Percentiles rank a stretch among this genome's conserved stretches.
Conservation (phyloP, 305 asterid species). For the Rubia balearica region DNA sequence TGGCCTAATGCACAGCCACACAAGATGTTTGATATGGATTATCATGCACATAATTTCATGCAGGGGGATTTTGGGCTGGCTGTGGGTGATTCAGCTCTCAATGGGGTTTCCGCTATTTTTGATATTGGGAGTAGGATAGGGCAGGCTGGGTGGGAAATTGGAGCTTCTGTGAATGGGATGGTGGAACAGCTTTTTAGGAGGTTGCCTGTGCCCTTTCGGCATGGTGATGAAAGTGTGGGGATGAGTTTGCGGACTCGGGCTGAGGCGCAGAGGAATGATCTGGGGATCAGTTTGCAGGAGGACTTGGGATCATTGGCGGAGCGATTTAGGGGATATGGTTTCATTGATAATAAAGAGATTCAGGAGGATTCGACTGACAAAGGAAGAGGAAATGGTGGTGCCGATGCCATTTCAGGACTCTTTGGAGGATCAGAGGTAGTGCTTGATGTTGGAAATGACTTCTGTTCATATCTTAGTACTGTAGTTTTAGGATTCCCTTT, state of each 20-base stretch:
- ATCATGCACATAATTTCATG: slow-evolving; percentile 52
- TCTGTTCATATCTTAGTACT: slow-evolving; percentile 1
- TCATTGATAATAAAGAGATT: slow-evolving; percentile 35
- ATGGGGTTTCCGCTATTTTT: slow-evolving; percentile 61
- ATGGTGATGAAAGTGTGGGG: slow-evolving; percentile 48
- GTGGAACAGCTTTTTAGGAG: slow-evolving; percentile 67
- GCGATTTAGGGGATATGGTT: slow-evolving; percentile 59
- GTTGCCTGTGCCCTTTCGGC: slow-evolving; percentile 65
- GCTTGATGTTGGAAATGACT: slow-evolving; percentile 5
- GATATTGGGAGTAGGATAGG: slow-evolving; percentile 79
- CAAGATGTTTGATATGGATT: slow-evolving; percentile 66
- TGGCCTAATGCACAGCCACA: slow-evolving; percentile 75
- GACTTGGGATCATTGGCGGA: slow-evolving; percentile 82
- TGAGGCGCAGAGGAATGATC: slow-evolving; percentile 34
- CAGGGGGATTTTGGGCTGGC: slow-evolving; percentile 51
- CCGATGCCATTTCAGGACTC: slow-evolving; percentile 50
- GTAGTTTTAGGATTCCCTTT: background rate
- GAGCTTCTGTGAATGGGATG: slow-evolving; percentile 67
- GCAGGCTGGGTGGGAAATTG: slow-evolving; percentile 81
- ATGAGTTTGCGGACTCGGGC: slow-evolving; percentile 34
- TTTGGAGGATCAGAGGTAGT: slow-evolving; percentile 77
- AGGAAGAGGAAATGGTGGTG: slow-evolving; percentile 32
- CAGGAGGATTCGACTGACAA: slow-evolving; percentile 52
- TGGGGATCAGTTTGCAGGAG: slow-evolving; percentile 56
- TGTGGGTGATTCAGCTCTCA: slow-evolving; percentile 47